Percentiles rank a stretch among this genome's conserved stretches.
These are phyloP conservation scores for Massariosphaeria phaeospora DNA, from an alignment of 495 filamentous ascomycete genomes.

Conservation along the genomic window DNA sequence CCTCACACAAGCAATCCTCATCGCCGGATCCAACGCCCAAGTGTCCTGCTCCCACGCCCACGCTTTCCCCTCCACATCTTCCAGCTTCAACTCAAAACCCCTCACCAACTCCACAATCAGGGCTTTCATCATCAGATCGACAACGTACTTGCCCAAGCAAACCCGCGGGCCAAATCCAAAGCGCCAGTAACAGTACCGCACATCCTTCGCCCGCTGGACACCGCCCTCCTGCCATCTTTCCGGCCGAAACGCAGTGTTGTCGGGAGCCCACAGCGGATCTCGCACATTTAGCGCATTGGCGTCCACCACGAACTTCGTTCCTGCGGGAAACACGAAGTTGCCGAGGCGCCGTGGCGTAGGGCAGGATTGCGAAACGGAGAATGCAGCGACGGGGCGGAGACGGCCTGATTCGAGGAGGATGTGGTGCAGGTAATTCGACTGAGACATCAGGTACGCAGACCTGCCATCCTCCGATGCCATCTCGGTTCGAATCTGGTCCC, in stretches of 20 bases:
- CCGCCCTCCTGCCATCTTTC: conserved; percentile 1
- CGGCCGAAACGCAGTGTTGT: conserved; percentile 32
- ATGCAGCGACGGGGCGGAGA: conserved; percentile 40
- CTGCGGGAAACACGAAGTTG: conserved; percentile 3
- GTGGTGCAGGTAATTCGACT: neutral
- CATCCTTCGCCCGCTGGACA: neutral
- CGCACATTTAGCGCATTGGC: conserved; percentile 40
- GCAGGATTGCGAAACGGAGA: conserved; percentile 40
- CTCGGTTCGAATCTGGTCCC: neutral
- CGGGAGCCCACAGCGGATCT: conserved; percentile 40
- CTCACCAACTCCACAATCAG: neutral
- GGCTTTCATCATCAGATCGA: neutral
- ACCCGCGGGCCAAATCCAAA: conserved; percentile 26
- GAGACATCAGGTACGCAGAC: neutral
- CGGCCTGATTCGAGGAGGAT: conserved; percentile 40
- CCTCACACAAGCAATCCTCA: neutral
- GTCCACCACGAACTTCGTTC: conserved; percentile 43
- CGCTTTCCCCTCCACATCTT: neutral
- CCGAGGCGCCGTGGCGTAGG: conserved; percentile 26
- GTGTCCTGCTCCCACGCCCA: neutral
- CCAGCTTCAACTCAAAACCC: neutral
- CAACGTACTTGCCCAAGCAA: conserved; percentile 22
- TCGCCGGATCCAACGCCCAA: neutral
- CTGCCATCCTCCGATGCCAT: neutral
- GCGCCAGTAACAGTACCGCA: conserved; percentile 19